Percentiles rank a stretch among this genome's conserved stretches.
phyloP scores from a whole-genome alignment of 2,329 filamentous ascomycete genomes.

The Arthrobotrys sphaeroides region DNA sequence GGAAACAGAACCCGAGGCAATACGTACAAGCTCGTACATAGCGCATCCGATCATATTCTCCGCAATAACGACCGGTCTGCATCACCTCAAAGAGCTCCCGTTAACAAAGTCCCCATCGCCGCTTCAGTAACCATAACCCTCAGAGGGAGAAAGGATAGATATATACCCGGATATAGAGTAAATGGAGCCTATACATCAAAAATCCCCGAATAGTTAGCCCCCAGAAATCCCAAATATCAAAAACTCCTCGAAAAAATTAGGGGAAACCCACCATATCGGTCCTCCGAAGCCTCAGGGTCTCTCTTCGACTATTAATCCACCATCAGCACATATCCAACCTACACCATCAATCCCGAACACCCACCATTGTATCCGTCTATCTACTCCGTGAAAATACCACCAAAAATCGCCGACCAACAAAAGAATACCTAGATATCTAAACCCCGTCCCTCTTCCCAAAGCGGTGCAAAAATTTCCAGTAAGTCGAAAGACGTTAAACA shows the following conservation, averaged over 20 bases:
- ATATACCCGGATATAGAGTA: conserved; percentile 74
- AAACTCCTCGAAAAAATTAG: background rate
- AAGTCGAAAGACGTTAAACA: background rate
- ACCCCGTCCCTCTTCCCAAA: too few relatives aligned
- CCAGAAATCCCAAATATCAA: background rate
- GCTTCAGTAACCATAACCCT: conserved; percentile 1
- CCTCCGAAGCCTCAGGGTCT: conserved; percentile 65
- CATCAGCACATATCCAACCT: background rate
- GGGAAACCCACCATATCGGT: conserved; percentile 66
- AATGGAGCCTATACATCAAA: conserved; percentile 68
- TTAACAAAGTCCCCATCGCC: conserved; percentile 16
- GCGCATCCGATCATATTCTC: conserved; percentile 99
- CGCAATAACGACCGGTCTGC: conserved; percentile 89
- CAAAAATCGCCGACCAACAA: background rate
- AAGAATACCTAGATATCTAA: background rate
- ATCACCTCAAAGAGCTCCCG: conserved; percentile 34
- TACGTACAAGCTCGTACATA: conserved; percentile 95
- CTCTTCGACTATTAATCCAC: conserved; percentile 57
- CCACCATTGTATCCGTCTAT: conserved; percentile 9
- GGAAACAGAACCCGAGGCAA: background rate
- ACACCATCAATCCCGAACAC: background rate
- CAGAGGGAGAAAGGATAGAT: background rate
- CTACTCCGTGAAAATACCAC: background rate
- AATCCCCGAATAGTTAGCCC: conserved; percentile 19
- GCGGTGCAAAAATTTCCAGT: background rate